Evolutionary conservation across 2,329 filamentous ascomycete species (phyloP).

Genomic region (Sporothrix brunneoviolacea): DNA sequence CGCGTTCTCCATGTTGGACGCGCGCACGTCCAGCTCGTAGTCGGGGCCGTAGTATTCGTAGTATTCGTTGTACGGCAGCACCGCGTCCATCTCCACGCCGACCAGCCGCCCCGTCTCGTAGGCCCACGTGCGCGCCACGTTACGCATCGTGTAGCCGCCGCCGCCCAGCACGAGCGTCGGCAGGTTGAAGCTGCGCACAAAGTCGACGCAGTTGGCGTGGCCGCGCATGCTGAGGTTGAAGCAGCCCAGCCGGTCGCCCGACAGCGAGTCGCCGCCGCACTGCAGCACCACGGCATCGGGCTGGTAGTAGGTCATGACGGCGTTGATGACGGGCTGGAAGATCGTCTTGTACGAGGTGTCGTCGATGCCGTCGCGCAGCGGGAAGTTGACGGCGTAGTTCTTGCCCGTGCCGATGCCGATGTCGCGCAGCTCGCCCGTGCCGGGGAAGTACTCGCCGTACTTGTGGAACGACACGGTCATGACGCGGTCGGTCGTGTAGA

Average conservation of each 20-base stretch:
- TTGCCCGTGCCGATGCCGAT: conserved; percentile 84
- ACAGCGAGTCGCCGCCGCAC: conserved; percentile 90
- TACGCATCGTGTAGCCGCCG: conserved; percentile 94
- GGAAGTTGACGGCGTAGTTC: conserved; percentile 86
- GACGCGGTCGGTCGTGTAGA: conserved; percentile 76
- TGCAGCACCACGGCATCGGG: conserved; percentile 92
- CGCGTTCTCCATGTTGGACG: conserved; percentile 86
- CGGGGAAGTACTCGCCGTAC: conserved; percentile 93
- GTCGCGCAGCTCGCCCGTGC: conserved; percentile 79
- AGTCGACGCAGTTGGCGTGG: conserved; percentile 89
- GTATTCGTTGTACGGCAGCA: conserved; percentile 95
- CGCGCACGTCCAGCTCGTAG: conserved; percentile 81
- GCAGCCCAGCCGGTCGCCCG: conserved; percentile 86
- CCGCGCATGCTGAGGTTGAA: conserved; percentile 98
- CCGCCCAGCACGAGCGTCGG: conserved; percentile 91
- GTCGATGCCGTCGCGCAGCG: conserved; percentile 85
- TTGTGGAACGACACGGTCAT: conserved; percentile 95
- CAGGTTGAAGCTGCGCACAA: conserved; percentile 76
- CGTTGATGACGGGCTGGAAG: conserved; percentile 82
- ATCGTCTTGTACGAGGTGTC: conserved; percentile 84
- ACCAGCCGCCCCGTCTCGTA: conserved; percentile 91
- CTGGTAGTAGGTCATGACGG: conserved; percentile 80
- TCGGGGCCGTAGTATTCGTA: conserved; percentile 93
- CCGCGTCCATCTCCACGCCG: conserved; percentile 69
- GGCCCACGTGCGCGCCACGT: conserved; percentile 94